phyloP scores from a whole-genome alignment of 805 yeast species.

The Starmerella floricola region DNA sequence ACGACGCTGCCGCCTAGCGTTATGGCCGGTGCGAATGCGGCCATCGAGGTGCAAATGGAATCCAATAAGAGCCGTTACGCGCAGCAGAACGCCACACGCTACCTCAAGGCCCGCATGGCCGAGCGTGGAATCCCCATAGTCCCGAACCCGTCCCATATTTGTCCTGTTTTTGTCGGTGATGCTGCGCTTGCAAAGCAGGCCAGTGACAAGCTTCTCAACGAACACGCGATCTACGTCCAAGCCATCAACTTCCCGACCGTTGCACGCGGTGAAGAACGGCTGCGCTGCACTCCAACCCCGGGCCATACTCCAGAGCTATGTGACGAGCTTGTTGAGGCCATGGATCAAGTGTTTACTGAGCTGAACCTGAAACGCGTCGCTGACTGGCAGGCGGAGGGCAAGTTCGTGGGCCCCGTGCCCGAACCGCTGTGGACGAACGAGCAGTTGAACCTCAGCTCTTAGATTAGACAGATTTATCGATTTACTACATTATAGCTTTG shows the following conservation, averaged over 20 bases:
- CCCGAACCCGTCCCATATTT: conserved; percentile 96
- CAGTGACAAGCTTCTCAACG: conserved; percentile 72
- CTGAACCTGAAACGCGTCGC: conserved; percentile 59
- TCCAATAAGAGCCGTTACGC: conserved; percentile 64
- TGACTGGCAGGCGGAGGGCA: conserved; percentile 67
- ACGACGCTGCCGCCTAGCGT: conserved; percentile 95
- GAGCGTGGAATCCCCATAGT: conserved; percentile 81
- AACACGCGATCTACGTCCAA: conserved; percentile 85
- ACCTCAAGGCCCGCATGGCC: conserved; percentile 62
- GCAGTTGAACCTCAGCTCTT: conserved; percentile 37
- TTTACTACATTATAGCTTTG: no score
- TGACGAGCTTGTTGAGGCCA: conserved; percentile 62
- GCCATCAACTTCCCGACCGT: conserved; percentile 98
- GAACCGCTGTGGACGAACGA: conserved; percentile 80
- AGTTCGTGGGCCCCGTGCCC: conserved; percentile 26
- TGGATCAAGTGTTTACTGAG: conserved; percentile 68
- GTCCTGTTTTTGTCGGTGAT: conserved; percentile 88
- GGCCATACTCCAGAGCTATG: conserved; percentile 74
- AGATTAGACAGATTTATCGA: not conserved
- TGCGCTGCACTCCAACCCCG: conserved; percentile 98
- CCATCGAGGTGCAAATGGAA: conserved; percentile 71
- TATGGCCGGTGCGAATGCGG: conserved; percentile 88
- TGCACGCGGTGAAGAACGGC: conserved; percentile 86
- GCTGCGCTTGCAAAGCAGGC: conserved; percentile 87
- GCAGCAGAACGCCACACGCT: conserved; percentile 77